A percentile compares a stretch with the other conserved stretches of the same genome.
Conservation (phyloP, 495 filamentous ascomycete genomes). For the Melanomma pulvis-pyrius region DNA sequence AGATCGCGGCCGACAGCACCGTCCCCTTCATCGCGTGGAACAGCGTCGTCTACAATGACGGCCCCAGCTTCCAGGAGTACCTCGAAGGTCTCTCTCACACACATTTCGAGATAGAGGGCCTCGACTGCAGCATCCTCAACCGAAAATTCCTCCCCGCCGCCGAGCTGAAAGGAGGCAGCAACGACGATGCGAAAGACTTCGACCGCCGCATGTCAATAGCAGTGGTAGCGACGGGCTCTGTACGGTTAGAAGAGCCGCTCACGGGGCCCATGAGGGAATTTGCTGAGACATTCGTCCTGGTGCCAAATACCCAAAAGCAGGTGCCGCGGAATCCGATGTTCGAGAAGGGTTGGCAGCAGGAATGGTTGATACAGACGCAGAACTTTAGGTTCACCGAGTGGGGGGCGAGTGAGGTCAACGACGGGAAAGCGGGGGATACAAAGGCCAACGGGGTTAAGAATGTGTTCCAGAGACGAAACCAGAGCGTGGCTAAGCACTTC, state of each 20-base stretch:
- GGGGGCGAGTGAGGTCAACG: slow-evolving; percentile 7
- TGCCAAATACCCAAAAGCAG: slow-evolving; percentile 69
- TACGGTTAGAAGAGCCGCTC: slow-evolving; percentile 61
- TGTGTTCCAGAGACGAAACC: slow-evolving; percentile 4
- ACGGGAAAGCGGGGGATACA: background rate
- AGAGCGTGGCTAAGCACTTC: background rate
- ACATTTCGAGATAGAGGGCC: slow-evolving; percentile 66
- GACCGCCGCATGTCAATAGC: slow-evolving; percentile 66
- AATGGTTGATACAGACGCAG: slow-evolving; percentile 73
- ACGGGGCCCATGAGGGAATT: slow-evolving; percentile 65
- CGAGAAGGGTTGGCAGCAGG: slow-evolving; percentile 28
- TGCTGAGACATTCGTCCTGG: slow-evolving; percentile 73
- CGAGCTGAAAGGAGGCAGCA: slow-evolving; percentile 43
- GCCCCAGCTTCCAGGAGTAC: slow-evolving; percentile 59
- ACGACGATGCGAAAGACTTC: slow-evolving; percentile 38
- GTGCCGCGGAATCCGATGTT: slow-evolving; percentile 49
- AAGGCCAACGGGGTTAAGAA: background rate
- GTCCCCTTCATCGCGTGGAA: slow-evolving; percentile 66
- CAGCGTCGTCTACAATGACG: slow-evolving; percentile 61
- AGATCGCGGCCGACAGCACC: slow-evolving; percentile 47
- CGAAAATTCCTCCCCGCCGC: slow-evolving; percentile 50
- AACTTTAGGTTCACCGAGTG: slow-evolving; percentile 58
- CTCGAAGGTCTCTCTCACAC: slow-evolving; percentile 60
- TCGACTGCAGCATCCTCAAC: slow-evolving; percentile 76
- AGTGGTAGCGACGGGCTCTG: slow-evolving; percentile 67